A percentile compares a stretch with the other conserved stretches of the same genome.
Evolutionary conservation across 495 filamentous ascomycete genomes (phyloP).

Genomic region (Oidiodendron maius): DNA sequence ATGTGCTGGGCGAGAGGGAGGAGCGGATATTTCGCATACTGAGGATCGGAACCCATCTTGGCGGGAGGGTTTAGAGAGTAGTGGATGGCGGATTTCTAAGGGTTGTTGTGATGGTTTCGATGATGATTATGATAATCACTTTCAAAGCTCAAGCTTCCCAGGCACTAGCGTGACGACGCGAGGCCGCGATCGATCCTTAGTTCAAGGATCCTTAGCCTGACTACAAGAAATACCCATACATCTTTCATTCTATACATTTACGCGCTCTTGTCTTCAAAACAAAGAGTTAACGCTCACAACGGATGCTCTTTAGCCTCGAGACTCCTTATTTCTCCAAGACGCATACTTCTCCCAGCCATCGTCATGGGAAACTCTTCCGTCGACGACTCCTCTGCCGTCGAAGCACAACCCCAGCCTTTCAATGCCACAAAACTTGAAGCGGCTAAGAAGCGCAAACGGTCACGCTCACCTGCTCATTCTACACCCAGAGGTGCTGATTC

Average conservation of each 20-base stretch:
- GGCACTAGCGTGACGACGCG: constrained; percentile 21
- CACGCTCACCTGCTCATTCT: constrained; percentile 28
- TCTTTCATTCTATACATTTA: neutral
- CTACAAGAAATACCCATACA: neutral
- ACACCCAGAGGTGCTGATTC: constrained; percentile 15
- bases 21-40: constrained; percentile 91
- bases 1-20: constrained; percentile 92
- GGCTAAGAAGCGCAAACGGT: constrained; percentile 43
- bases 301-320: too few species aligned
- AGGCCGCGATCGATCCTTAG: constrained; percentile 1
- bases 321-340: neutral
- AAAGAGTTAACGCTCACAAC: too few species aligned
- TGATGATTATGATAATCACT: constrained; percentile 1
- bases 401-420: constrained; percentile 44
- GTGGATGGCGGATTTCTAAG: neutral
- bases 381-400: constrained; percentile 10
- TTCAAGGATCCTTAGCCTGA: neutral
- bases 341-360: neutral
- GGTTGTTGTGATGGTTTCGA: neutral
- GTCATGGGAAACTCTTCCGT: constrained; percentile 11
- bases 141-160: constrained; percentile 15
- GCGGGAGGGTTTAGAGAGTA: neutral
- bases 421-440: constrained; percentile 48
- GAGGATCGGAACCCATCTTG: constrained; percentile 93
- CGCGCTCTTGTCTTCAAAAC: too few species aligned